Evolutionary conservation across 257 asterid genomes (phyloP).

Genomic region (Marsdenia floribunda): DNA sequence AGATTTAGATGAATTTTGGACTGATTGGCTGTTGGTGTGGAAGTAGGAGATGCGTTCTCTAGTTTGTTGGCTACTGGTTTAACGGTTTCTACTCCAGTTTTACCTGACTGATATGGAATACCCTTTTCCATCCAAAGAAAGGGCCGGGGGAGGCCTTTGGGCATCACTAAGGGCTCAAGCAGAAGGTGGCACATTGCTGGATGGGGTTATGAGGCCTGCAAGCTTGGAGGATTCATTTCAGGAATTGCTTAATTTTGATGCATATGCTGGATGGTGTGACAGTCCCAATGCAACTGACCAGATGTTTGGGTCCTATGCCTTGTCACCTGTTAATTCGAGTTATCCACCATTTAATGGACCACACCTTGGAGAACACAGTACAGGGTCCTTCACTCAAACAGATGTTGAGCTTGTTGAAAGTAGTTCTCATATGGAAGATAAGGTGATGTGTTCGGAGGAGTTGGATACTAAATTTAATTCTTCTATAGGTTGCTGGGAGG

Average conservation of each 20-base stretch:
- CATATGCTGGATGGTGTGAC: conserved; percentile 59
- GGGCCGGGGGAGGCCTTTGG: conserved; percentile 26
- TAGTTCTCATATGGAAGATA: conserved; percentile 24
- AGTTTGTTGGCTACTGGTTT: not conserved
- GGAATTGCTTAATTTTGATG: conserved; percentile 57
- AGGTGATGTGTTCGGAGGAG: conserved; percentile 27
- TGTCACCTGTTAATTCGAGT: conserved; percentile 36
- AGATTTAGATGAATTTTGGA: conserved; percentile 16
- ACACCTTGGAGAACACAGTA: conserved; percentile 39
- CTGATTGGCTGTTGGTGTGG: conserved; percentile 19
- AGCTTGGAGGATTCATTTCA: conserved; percentile 40
- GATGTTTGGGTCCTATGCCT: conserved; percentile 45
- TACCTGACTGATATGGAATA: not conserved
- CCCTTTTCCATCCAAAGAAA: conserved; percentile 33
- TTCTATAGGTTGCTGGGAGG: conserved; percentile 27
- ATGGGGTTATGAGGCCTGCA: conserved; percentile 30
- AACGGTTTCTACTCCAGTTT: not conserved
- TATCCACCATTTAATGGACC: conserved; percentile 42
- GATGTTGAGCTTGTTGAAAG: conserved; percentile 32
- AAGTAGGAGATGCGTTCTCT: conserved; percentile 13
- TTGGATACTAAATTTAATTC: conserved; percentile 27
- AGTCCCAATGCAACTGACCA: conserved; percentile 54
- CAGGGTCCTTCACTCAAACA: conserved; percentile 24
- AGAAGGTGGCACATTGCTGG: conserved; percentile 37
- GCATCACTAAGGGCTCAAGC: conserved; percentile 30